These are phyloP conservation scores for Ajuga reptans DNA, from an alignment of 305 asterid genomes.

Conservation along the genomic window DNA sequence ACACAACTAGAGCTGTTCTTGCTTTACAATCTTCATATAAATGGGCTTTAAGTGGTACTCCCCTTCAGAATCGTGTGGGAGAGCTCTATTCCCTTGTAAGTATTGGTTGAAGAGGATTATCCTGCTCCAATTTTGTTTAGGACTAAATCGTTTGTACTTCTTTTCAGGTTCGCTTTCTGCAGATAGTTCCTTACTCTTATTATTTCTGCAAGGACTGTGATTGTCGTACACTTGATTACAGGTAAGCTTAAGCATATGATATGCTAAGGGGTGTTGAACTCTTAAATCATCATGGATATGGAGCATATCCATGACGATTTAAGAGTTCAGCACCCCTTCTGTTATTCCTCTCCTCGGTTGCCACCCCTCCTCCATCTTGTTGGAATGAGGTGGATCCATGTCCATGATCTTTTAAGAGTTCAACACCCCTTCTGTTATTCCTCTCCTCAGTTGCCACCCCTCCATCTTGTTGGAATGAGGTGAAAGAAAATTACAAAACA, in stretches of 20 bases:
- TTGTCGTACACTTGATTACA: slow-evolving; percentile 64
- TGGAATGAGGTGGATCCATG: background rate
- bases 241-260: slow-evolving; percentile 39
- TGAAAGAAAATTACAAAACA: background rate
- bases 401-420: slow-evolving; percentile 7
- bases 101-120: slow-evolving; percentile 15
- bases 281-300: too few relatives aligned
- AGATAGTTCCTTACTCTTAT: slow-evolving; percentile 68
- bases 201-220: slow-evolving; percentile 92
- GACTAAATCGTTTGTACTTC: slow-evolving; percentile 22
- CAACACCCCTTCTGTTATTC: background rate
- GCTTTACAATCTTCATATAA: slow-evolving; percentile 65
- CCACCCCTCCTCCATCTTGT: background rate
- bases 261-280: too few relatives aligned
- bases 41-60: slow-evolving; percentile 97
- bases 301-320: slow-evolving; percentile 7
- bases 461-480: background rate
- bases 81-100: slow-evolving; percentile 95
- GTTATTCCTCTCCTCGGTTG: background rate
- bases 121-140: background rate
- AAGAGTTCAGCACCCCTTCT: background rate
- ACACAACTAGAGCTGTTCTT: slow-evolving; percentile 81
- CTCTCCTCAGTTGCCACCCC: background rate
- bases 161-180: slow-evolving; percentile 75
- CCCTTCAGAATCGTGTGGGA: slow-evolving; percentile 94